A percentile compares a stretch with the other conserved stretches of the same genome.
Conservation (phyloP, 257 asterid species). For the Avicennia marina region DNA sequence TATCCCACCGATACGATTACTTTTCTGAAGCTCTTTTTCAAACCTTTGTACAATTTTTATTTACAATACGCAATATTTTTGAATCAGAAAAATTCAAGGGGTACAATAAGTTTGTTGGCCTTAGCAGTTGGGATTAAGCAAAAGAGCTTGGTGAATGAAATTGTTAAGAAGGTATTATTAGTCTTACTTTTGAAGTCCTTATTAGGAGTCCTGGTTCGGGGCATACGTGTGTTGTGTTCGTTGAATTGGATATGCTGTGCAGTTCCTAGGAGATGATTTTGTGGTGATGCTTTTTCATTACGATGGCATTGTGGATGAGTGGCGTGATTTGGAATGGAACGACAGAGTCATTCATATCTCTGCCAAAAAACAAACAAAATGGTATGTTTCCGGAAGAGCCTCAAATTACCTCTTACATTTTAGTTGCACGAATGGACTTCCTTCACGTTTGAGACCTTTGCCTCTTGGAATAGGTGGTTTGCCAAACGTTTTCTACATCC, state of each 20-base stretch:
- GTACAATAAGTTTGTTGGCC: slow-evolving; percentile 53
- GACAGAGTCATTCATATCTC: slow-evolving; percentile 61
- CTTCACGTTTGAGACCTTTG: background rate
- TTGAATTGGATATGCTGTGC: slow-evolving; percentile 21
- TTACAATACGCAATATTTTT: slow-evolving; percentile 7
- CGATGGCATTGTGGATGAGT: slow-evolving; percentile 66
- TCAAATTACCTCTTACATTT: background rate
- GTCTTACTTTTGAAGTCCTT: background rate
- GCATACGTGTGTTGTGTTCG: background rate
- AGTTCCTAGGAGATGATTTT: slow-evolving; percentile 63
- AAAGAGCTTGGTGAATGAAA: slow-evolving; percentile 44
- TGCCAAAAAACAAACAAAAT: slow-evolving; percentile 75
- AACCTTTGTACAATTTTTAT: background rate
- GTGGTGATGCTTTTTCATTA: slow-evolving; percentile 86
- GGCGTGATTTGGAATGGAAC: slow-evolving; percentile 67
- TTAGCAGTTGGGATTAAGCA: slow-evolving; percentile 81
- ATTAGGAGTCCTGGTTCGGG: too few species aligned
- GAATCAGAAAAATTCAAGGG: slow-evolving; percentile 37
- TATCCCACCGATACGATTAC: background rate
- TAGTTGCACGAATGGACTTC: background rate
- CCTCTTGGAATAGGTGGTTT: slow-evolving; percentile 98
- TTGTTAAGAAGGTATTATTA: slow-evolving; percentile 59
- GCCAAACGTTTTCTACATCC: slow-evolving; percentile 96
- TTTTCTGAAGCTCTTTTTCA: background rate
- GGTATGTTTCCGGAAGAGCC: slow-evolving; percentile 31